Evolutionary conservation across 192 early-diverging fungal genomes (phyloP), one percentile per base, ranked within the genome.

Genomic region (Martensiomyces pterosporus): DNA sequence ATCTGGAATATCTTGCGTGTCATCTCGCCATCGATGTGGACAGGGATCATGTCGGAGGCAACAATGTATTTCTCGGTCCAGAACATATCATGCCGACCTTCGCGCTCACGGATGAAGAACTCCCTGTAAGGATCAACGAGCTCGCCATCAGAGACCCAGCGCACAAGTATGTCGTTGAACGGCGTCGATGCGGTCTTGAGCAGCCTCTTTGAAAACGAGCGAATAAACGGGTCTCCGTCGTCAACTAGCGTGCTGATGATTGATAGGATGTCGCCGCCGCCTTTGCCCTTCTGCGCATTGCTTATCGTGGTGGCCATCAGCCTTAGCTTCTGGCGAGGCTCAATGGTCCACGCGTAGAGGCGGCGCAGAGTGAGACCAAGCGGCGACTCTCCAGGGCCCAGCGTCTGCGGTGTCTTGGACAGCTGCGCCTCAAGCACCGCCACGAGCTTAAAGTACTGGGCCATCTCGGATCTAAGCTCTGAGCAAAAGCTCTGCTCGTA

Each of bases 121-220:
- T 99, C 96, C 22, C 77, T 77, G 57, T 87, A 86, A 15, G 90
- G 91, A 61, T 99, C 96, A 16, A 86, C 84, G 33, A 99, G 74
- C 66, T 94, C 93, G 23, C 96, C 96, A 46, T 91, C 86, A 26
- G 87, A 92, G 14, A 99, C 82, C 96, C 96, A 99, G 24, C 81
- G 80, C 41, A 81, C 79, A 14, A 99, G 76, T 77, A 92, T 93
- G 44, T 82, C 80, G 58, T 83, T 93, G 60, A 99, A 96, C n/a
- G 96, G 96, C 26, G 69, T 73, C 0, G 92, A 58, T 40, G 87
- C 85, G 37, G 84, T 76, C 53, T 80, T 80, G 29, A 97, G 67
- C 48, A 94, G 77, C 19, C 81, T 60, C 29, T 80, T 69, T 9
- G 91, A 82, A 63, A 92, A 92, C 17, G 80, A 37, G 49, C 86